Percentiles rank a stretch among this genome's conserved stretches.
These are phyloP conservation scores for Caryocar brasiliense DNA, from an alignment of 441 rosid genomes.

Conservation along the genomic window DNA sequence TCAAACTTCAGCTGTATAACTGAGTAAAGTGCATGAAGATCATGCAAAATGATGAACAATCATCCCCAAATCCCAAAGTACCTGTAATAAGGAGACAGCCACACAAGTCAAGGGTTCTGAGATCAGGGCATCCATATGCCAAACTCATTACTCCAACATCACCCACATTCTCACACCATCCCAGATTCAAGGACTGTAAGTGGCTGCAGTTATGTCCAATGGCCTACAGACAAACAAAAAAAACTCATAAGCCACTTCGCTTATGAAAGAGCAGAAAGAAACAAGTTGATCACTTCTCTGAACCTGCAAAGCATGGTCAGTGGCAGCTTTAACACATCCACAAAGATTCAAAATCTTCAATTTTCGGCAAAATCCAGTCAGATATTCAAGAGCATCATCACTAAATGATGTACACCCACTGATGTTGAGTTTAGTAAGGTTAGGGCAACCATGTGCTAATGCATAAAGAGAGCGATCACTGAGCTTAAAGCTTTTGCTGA, in stretches of 20 bases:
- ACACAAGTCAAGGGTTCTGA: conserved; percentile 69
- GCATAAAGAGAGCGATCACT: conserved; percentile 56
- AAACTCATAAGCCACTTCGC: not conserved
- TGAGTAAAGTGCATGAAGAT: too few species aligned
- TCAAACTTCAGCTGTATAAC: too few species aligned
- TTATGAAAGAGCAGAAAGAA: not conserved
- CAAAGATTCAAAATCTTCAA: conserved; percentile 71
- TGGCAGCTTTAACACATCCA: conserved; percentile 76
- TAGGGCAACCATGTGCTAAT: conserved; percentile 72
- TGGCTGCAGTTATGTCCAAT: conserved; percentile 67
- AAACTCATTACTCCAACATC: conserved; percentile 77
- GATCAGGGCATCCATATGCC: conserved; percentile 86
- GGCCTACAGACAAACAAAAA: conserved; percentile 40
- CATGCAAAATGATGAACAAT: not conserved
- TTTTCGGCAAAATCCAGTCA: conserved; percentile 47
- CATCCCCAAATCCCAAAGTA: conserved; percentile 8
- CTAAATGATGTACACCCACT: conserved; percentile 79
- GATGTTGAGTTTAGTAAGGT: conserved; percentile 75
- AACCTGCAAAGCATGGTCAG: conserved; percentile 79
- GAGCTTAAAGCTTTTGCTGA: conserved; percentile 89
- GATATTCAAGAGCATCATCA: conserved; percentile 47
- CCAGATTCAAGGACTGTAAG: conserved; percentile 70
- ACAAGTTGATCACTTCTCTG: not conserved
- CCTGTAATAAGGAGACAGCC: conserved; percentile 83
- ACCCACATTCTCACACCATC: conserved; percentile 90